Conservation (phyloP, 257 asterid species). For the Solanum pinnatisectum region DNA sequence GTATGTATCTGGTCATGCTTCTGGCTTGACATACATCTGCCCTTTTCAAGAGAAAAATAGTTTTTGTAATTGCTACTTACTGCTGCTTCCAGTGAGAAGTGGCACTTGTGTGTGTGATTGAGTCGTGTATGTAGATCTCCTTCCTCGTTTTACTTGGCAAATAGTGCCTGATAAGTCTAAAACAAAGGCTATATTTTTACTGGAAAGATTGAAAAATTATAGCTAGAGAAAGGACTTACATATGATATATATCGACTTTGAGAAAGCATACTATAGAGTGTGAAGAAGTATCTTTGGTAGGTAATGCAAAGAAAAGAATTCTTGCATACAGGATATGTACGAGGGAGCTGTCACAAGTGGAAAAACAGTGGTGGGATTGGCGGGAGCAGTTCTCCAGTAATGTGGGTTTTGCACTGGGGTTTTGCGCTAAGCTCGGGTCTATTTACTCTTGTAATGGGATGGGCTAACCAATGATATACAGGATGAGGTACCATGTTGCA, state of each 20-base stretch:
- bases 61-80: too few relatives aligned
- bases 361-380: not conserved
- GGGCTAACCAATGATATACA: not conserved
- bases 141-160: not conserved
- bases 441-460: not conserved
- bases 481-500: not conserved
- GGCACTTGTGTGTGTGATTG: too few relatives aligned
- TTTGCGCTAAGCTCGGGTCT: not conserved
- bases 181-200: not conserved
- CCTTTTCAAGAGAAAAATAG: too few relatives aligned
- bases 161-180: not conserved
- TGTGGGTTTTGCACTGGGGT: not conserved
- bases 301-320: not conserved
- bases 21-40: too few relatives aligned
- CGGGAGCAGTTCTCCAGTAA: not conserved
- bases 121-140: not conserved
- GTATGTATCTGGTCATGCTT: too few relatives aligned
- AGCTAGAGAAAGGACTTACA: not conserved
- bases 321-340: not conserved
- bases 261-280: not conserved
- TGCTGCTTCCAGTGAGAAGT: too few relatives aligned
- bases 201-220: not conserved
- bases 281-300: not conserved
- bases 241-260: not conserved
- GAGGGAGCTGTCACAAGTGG: not conserved